Conservation (phyloP, 2,329 filamentous ascomycete species). For the Penicillium oxalicum region DNA sequence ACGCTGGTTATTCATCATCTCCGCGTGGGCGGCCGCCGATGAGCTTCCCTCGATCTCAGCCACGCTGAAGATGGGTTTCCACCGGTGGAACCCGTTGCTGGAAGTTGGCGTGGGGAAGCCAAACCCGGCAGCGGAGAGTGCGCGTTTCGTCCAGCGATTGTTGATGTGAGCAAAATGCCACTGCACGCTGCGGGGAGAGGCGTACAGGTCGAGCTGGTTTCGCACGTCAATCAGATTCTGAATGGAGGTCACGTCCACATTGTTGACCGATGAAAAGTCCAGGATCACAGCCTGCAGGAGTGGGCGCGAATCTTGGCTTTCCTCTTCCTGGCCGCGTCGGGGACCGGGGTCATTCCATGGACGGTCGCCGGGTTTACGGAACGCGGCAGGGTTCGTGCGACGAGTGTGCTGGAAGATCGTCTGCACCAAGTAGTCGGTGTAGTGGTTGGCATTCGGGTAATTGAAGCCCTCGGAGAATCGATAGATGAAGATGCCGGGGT, state of each 20-base stretch:
- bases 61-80: slow-evolving; percentile 94
- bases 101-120: slow-evolving; percentile 64
- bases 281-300: slow-evolving; percentile 84
- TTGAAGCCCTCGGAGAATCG: slow-evolving; percentile 92
- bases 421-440: slow-evolving; percentile 69
- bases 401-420: slow-evolving; percentile 67
- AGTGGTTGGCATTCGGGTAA: slow-evolving; percentile 87
- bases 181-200: slow-evolving; percentile 73
- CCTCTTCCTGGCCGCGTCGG: slow-evolving; percentile 47
- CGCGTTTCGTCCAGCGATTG: slow-evolving; percentile 91
- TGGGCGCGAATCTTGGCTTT: slow-evolving; percentile 50
- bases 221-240: slow-evolving; percentile 91
- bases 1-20: slow-evolving; percentile 57
- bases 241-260: slow-evolving; percentile 86
- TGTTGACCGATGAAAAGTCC: slow-evolving; percentile 89
- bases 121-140: slow-evolving; percentile 79
- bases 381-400: slow-evolving; percentile 66
- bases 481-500: slow-evolving; percentile 93
- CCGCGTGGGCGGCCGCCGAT: slow-evolving; percentile 64
- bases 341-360: slow-evolving; percentile 95
- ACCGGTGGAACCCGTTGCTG: slow-evolving; percentile 57
- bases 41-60: slow-evolving; percentile 71
- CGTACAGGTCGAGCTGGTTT: slow-evolving; percentile 84
- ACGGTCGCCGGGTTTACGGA: slow-evolving; percentile 63
- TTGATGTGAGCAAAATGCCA: slow-evolving; percentile 95